Percentiles rank a stretch among this genome's conserved stretches.
These are phyloP conservation scores for Aspergillus ruber DNA, from an alignment of 2,329 filamentous ascomycete species.

Conservation along the genomic window DNA sequence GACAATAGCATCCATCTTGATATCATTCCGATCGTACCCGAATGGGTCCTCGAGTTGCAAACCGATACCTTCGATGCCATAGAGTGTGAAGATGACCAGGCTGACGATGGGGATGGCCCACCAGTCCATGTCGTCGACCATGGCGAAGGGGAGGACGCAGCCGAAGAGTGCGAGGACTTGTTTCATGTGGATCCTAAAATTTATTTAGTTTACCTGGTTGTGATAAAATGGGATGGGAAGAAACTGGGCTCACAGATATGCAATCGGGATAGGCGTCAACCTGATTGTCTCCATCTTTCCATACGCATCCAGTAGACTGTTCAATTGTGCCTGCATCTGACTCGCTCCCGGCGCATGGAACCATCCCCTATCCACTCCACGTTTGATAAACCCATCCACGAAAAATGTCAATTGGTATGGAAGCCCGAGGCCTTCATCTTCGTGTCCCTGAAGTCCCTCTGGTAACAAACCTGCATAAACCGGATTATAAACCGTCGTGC, in stretches of 20 bases:
- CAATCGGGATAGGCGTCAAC: constrained; percentile 58
- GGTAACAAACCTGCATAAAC: constrained; percentile 50
- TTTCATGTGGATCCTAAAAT: constrained; percentile 54
- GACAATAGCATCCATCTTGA: constrained; percentile 61
- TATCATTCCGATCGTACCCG: constrained; percentile 60
- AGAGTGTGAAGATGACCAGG: constrained; percentile 58
- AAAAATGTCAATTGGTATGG: constrained; percentile 57
- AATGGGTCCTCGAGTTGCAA: constrained; percentile 61
- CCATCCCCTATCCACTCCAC: constrained; percentile 51
- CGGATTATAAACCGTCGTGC: constrained; percentile 29
- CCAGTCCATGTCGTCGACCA: constrained; percentile 59
- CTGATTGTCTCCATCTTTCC: constrained; percentile 61
- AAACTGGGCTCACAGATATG: constrained; percentile 43
- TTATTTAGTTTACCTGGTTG: background rate
- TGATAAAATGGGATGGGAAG: background rate
- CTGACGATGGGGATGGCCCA: constrained; percentile 55
- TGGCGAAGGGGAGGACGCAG: constrained; percentile 56
- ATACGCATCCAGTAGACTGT: constrained; percentile 52
- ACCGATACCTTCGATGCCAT: constrained; percentile 59
- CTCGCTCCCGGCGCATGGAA: constrained; percentile 55
- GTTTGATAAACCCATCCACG: constrained; percentile 55
- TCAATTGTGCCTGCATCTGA: constrained; percentile 54
- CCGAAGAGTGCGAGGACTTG: constrained; percentile 59
- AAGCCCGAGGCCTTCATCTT: constrained; percentile 54
- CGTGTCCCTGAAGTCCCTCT: constrained; percentile 45